Conservation (phyloP, 805 yeast genomes). For the Tetrapisispora taiwanensis region DNA sequence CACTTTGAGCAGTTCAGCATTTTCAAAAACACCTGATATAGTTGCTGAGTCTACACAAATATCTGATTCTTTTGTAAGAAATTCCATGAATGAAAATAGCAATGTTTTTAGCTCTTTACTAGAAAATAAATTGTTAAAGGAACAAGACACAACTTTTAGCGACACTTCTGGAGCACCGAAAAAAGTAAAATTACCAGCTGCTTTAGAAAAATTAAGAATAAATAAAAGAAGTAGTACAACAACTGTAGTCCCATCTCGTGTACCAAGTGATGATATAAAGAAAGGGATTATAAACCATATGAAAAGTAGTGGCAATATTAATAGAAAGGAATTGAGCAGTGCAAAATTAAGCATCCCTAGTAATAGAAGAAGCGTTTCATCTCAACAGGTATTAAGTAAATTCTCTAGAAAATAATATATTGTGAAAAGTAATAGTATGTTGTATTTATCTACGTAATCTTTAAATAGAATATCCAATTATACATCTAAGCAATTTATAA, state of each 20-base stretch:
- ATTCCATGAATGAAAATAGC: not conserved
- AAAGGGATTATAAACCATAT: conserved; percentile 16
- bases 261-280: conserved; percentile 10
- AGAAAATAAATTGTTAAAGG: not conserved
- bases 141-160: not conserved
- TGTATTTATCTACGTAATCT: not conserved
- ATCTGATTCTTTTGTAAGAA: not conserved
- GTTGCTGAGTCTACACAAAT: conserved; percentile 6
- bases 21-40: conserved; percentile 1
- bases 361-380: conserved; percentile 8
- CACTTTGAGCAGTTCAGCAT: not conserved
- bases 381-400: conserved; percentile 6
- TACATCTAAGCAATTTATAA: conserved; percentile 1
- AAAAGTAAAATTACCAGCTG: conserved; percentile 9
- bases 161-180: not conserved
- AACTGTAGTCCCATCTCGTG: not conserved
- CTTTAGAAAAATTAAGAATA: conserved; percentile 18
- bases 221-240: conserved; percentile 18
- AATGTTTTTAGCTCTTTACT: not conserved
- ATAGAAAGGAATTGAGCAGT: not conserved
- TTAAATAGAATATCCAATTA: not conserved
- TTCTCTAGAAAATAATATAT: conserved; percentile 1
- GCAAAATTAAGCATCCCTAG: not conserved
- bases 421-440: no score
- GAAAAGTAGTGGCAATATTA: conserved; percentile 11